These are phyloP conservation scores for Haplosporangium gracile DNA, from an alignment of 192 early-diverging fungal species.

Conservation along the genomic window DNA sequence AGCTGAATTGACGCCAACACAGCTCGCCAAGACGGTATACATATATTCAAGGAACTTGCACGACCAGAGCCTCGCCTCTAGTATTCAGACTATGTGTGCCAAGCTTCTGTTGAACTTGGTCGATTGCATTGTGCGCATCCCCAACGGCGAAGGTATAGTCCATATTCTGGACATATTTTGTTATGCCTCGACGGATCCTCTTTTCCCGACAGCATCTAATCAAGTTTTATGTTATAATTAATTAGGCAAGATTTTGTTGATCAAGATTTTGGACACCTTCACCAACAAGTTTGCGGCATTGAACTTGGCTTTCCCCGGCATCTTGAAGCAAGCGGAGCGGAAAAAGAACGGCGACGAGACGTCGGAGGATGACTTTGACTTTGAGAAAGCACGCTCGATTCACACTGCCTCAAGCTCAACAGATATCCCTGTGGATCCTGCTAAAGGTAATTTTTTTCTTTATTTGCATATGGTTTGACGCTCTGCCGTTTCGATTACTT, in stretches of 20 bases:
- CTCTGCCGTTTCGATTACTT: no score
- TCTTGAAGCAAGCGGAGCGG: constrained; percentile 69
- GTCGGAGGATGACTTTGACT: constrained; percentile 66
- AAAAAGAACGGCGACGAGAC: constrained; percentile 58
- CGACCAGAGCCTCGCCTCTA: constrained; percentile 89
- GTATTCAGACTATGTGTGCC: constrained; percentile 97
- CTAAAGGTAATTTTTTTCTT: constrained; percentile 70
- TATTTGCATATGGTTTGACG: no score
- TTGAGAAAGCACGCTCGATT: constrained; percentile 68
- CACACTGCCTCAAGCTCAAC: constrained; percentile 60
- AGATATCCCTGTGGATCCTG: constrained; percentile 70
- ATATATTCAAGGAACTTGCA: constrained; percentile 95
- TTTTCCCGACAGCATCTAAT: neutral
- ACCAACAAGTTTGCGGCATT: constrained; percentile 79
- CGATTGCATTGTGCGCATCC: constrained; percentile 84
- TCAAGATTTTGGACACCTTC: constrained; percentile 91
- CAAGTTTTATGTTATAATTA: neutral
- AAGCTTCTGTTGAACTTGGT: constrained; percentile 94
- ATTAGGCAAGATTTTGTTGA: constrained; percentile 76
- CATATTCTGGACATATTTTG: neutral
- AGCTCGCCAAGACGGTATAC: constrained; percentile 87
- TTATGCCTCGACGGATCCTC: no score
- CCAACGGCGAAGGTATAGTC: constrained; percentile 65
- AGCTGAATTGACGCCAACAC: constrained; percentile 80
- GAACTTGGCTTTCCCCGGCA: constrained; percentile 72